Conservation (phyloP, 2,329 filamentous ascomycete species). For the Aphanoascus verrucosus region DNA sequence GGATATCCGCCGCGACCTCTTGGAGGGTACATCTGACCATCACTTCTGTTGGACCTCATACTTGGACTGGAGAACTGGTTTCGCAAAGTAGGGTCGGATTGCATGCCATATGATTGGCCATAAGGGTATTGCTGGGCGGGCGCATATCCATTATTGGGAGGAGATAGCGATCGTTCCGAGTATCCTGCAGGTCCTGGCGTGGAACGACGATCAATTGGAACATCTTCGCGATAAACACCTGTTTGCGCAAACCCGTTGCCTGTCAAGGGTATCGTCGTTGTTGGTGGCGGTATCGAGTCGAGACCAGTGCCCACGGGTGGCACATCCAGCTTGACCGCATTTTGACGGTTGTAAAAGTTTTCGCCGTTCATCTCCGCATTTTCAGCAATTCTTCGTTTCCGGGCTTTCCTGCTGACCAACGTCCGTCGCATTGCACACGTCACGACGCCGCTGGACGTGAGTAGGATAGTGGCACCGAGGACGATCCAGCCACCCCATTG, state of each 20-base stretch:
- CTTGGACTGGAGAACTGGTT: conserved; percentile 40
- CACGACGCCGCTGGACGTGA: conserved; percentile 69
- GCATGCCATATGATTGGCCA: conserved; percentile 26
- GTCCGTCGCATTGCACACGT: conserved; percentile 93
- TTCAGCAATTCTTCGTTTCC: conserved; percentile 80
- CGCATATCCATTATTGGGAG: conserved; percentile 30
- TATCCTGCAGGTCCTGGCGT: conserved; percentile 20
- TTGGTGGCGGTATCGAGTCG: not conserved
- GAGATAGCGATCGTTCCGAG: conserved; percentile 14
- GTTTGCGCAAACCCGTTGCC: not conserved
- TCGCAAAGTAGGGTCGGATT: conserved; percentile 35
- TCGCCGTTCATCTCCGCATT: conserved; percentile 96
- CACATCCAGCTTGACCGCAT: conserved; percentile 40
- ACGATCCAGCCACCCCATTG: conserved; percentile 93
- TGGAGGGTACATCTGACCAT: conserved; percentile 36
- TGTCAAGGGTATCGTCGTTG: not conserved
- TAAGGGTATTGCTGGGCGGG: conserved; percentile 29
- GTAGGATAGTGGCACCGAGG: conserved; percentile 74
- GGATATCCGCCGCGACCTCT: conserved; percentile 49
- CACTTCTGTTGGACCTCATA: conserved; percentile 34
- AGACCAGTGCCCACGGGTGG: conserved; percentile 39
- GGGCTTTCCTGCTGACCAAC: conserved; percentile 81
- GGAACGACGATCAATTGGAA: conserved; percentile 18
- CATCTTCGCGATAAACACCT: not conserved
- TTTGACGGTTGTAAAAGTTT: conserved; percentile 67